These are phyloP conservation scores for Coniferiporia sulphurascens DNA, from an alignment of 1,284 basidiomycete species.

Conservation along the genomic window DNA sequence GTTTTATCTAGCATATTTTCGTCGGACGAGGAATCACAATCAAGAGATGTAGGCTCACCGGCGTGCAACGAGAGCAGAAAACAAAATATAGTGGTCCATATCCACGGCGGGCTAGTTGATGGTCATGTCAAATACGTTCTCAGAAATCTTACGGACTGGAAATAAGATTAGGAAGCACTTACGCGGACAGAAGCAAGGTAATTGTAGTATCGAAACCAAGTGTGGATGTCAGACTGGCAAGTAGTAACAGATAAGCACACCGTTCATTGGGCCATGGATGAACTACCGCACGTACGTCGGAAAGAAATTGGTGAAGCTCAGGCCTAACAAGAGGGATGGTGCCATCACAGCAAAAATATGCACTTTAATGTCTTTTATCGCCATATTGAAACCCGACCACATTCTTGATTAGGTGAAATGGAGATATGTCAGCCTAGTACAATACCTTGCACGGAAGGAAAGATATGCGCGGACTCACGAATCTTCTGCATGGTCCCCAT, in stretches of 20 bases:
- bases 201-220: conserved; percentile 32
- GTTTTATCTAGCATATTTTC: background rate
- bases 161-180: conserved; percentile 18
- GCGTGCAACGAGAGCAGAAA: conserved; percentile 36
- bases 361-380: conserved; percentile 32
- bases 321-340: conserved; percentile 23
- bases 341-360: conserved; percentile 28
- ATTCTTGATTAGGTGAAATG: conserved; percentile 6
- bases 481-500: conserved; percentile 29
- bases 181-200: conserved; percentile 34
- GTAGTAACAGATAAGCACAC: background rate
- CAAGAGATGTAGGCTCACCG: conserved; percentile 41
- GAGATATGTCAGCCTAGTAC: background rate
- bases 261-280: background rate
- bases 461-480: conserved; percentile 17
- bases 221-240: conserved; percentile 30
- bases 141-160: too few species aligned
- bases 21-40: background rate
- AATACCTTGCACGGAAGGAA: too few species aligned
- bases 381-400: conserved; percentile 22
- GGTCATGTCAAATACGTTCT: background rate
- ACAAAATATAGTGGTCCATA: conserved; percentile 25
- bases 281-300: conserved; percentile 18
- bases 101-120: conserved; percentile 25
- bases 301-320: conserved; percentile 37